These are phyloP conservation scores for Wickerhamomyces tratensis DNA, from an alignment of 805 yeast species.

Conservation along the genomic window DNA sequence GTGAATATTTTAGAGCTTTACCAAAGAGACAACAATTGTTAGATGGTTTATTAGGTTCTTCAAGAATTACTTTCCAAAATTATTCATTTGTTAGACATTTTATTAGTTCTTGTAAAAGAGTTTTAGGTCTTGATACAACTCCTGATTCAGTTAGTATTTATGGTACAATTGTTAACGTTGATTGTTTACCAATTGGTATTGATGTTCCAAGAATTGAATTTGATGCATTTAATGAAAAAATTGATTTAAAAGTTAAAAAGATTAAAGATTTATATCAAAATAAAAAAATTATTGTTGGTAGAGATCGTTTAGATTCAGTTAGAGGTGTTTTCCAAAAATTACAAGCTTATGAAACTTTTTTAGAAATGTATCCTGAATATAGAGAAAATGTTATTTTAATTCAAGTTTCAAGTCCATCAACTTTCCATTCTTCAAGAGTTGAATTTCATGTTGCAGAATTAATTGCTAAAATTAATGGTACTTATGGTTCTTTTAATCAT, in stretches of 20 bases:
- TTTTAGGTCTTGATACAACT: conserved; percentile 58
- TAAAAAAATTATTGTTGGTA: conserved; percentile 79
- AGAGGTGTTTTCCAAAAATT: conserved; percentile 91
- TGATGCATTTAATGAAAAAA: conserved; percentile 36
- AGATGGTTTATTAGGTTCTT: conserved; percentile 89
- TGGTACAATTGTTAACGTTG: conserved; percentile 69
- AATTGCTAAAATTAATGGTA: conserved; percentile 73
- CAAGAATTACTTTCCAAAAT: conserved; percentile 79
- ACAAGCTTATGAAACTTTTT: conserved; percentile 80
- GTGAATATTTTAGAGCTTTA: conserved; percentile 86
- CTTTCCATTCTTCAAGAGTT: conserved; percentile 40
- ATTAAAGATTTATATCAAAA: conserved; percentile 53
- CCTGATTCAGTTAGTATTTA: conserved; percentile 53
- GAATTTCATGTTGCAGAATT: conserved; percentile 81
- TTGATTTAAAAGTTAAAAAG: conserved; percentile 56
- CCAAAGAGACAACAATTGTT: conserved; percentile 74
- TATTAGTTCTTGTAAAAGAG: conserved; percentile 79
- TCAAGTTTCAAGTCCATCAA: conserved; percentile 77
- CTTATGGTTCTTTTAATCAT: conserved; percentile 71
- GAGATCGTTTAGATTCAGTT: conserved; percentile 87
- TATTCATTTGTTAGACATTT: conserved; percentile 85
- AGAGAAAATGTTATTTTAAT: conserved; percentile 75
- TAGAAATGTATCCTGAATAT: conserved; percentile 92
- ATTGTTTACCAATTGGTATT: conserved; percentile 82
- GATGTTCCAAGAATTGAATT: conserved; percentile 60